Evolutionary conservation across 306 rosid species (phyloP), one percentile per base, ranked within the genome.

Genomic region (Ceratonia siliqua): DNA sequence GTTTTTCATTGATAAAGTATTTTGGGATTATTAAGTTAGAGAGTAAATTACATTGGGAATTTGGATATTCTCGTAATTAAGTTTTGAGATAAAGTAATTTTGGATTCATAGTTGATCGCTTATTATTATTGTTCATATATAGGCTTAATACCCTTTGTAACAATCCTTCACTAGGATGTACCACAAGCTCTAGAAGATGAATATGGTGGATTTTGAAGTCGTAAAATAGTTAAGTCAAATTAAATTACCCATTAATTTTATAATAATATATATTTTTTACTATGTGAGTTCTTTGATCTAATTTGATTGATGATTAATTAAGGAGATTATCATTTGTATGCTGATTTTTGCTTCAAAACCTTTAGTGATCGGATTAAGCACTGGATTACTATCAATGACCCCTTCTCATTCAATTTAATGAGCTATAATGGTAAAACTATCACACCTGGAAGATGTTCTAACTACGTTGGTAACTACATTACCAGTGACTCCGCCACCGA

Each of bases 371-470:
- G 89, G 38, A 89, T 87, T 1, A 85, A 85, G 15, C 21, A 65
- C 48, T 88, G 89, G 88, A 78, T 61, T 1, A 86, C 93, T 21
- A 5, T 89, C 9, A 86, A 84, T 50, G 89, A 86, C 73, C 90
- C 90, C 0, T 73, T 2, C 0, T 24, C 70, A 28, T 62, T 0
- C 55, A 6, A 64, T 61, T 3, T 1, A 35, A 14, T 22, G 94
- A 39, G 85, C 1, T 89, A 81, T 46, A 75, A 79, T 35, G 49
- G 61, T 9, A 89, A 91, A 0, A 79, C 75, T 0, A 62, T 80
- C 12, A 80, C 91, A 53, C 89, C 94, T 1, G 85, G 80, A 14
- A 76, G 89, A 72, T 89, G 94, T 20, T 89, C 94, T 5, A 70
- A 83, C 5, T 72, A 81, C 0, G 35, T 27, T 4, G 82, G 36